These are phyloP conservation scores for Clonostachys chloroleuca DNA, from an alignment of 2,329 filamentous ascomycete species.

Conservation along the genomic window DNA sequence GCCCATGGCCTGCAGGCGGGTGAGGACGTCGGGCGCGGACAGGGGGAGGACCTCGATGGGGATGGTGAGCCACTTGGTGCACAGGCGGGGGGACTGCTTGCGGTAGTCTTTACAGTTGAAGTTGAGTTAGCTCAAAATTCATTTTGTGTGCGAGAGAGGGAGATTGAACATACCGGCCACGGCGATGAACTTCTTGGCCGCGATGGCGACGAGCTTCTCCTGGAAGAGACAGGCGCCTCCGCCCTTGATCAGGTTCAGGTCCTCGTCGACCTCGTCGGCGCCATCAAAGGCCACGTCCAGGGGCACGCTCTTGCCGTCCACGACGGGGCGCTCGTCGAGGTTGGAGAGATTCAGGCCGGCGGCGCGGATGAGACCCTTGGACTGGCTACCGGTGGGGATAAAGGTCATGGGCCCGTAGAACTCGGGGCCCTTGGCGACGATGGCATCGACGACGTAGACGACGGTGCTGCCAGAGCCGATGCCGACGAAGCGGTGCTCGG, in stretches of 20 bases:
- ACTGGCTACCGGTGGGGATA: conserved; percentile 89
- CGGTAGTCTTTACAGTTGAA: conserved; percentile 66
- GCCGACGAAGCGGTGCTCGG: conserved; percentile 60
- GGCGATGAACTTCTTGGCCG: conserved; percentile 80
- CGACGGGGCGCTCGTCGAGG: conserved; percentile 66
- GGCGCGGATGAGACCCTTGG: conserved; percentile 76
- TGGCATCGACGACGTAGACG: conserved; percentile 80
- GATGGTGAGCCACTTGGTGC: conserved; percentile 75
- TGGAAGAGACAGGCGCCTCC: conserved; percentile 97
- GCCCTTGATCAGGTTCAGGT: conserved; percentile 96
- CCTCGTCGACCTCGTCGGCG: conserved; percentile 92
- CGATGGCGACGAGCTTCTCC: conserved; percentile 89
- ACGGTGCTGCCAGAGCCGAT: conserved; percentile 82
- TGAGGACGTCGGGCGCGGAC: conserved; percentile 72
- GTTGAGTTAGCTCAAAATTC: conserved; percentile 3
- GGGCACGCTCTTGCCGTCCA: conserved; percentile 3
- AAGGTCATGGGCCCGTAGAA: conserved; percentile 69
- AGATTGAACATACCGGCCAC: conserved; percentile 64
- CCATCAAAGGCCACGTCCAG: conserved; percentile 22
- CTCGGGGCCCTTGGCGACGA: conserved; percentile 53
- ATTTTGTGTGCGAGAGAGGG: not conserved
- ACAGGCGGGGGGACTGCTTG: conserved; percentile 76
- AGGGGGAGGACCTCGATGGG: conserved; percentile 93
- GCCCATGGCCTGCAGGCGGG: conserved; percentile 68
- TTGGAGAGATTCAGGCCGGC: conserved; percentile 74